Base-by-base conservation (phyloP, 257 asterid genomes). In the Fraxinus quadrangulata region DNA sequence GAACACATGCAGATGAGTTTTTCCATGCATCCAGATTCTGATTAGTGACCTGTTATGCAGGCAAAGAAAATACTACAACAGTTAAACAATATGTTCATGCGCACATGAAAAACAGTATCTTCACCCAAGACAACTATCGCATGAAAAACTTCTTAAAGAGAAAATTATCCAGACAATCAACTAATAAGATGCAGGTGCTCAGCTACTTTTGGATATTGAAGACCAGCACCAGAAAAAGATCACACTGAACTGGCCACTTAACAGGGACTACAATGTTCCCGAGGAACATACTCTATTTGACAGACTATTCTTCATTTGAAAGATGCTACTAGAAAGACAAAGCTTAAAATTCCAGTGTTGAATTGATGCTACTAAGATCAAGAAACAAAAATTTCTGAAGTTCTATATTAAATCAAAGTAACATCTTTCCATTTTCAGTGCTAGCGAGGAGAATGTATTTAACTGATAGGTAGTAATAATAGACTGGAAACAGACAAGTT, bases 1-100 rank as follows among this genome's bases (percentile, higher is more conserved):
- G 85, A 78, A 92, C 91, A 83, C 90, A 88, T 39, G 97, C 95
- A 81, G 97, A 80, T 21, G 96, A 87, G 81, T 90, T 93, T 78
- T 83, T 86, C 95, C 97, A 92, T 65, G 83, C 92, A 86, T 96
- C 97, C 85, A 92, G 85, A 78, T 92, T 89, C 83, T 93, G 97
- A 86, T 92, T 98, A 23, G 90, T 89, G 75, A 92, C 99, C 99
- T 96, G 90, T 83, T 76, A 80, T 40, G 67, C 70, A 78, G 76
- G 78, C 75, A 59, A 77, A 2, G 65, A 69, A 65, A 76, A 72
- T 77, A 30, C n/a, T 39, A 14, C 59, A 72, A 59, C 69, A 79
- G 69, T 28, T 72, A 70, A 67, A 21, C 14, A 80, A 76, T 26
- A 76, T 78, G 76, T 63, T 34, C 16, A 59, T 49, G 70, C 8